Evolutionary conservation across 768 basidiomycete genomes (phyloP), one percentile per base, ranked within the genome.

Genomic region (Lactifluus echinatus): DNA sequence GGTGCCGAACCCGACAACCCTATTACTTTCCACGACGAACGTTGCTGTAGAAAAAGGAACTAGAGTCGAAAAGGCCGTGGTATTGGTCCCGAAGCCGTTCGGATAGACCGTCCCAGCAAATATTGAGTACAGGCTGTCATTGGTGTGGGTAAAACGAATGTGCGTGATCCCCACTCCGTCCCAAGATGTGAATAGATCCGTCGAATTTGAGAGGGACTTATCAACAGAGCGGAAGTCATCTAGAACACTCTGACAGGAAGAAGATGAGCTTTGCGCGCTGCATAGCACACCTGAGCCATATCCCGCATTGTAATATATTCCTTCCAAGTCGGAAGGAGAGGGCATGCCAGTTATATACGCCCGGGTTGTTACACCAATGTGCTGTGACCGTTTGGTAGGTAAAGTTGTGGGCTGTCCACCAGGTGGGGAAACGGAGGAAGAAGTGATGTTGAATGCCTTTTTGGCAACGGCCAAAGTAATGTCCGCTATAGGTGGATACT

Each of bases 71-170:
- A 54, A 61, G 2, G 51, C 28, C 4, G 57, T 61, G 2, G 51
- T 8, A 23, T 61, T 59, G n/a, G 28, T 51, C 10, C 52, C 57
- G 11, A 53, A 61, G 6, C 60, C 60, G 15, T 36, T 21, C 19
- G 52, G 60, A 29, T 60, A 61, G 21, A 54, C 24, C 11, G 31
- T 43, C 19, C 42, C 55, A n/a, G 10, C 8, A 33, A 21, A 43
- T 31, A 59, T n/a, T 26, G 36, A 29, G 21, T 21, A 55, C n/a
- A 17, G 15, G 40, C 12, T 26, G n/a, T 3, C n/a, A 17, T 36
- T 31, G 8, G 39, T 11, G 7, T 10, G 19, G 11, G 3, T 23
- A 0, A 59, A 19, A 11, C 48, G 60, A 19, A 39, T 15, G 28
- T 61, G 47, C 12, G 2, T 26, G 15, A 10, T 24, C 3, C 0